Base-by-base conservation (phyloP, 257 asterid species). In the Nicotiana tomentosiformis region DNA sequence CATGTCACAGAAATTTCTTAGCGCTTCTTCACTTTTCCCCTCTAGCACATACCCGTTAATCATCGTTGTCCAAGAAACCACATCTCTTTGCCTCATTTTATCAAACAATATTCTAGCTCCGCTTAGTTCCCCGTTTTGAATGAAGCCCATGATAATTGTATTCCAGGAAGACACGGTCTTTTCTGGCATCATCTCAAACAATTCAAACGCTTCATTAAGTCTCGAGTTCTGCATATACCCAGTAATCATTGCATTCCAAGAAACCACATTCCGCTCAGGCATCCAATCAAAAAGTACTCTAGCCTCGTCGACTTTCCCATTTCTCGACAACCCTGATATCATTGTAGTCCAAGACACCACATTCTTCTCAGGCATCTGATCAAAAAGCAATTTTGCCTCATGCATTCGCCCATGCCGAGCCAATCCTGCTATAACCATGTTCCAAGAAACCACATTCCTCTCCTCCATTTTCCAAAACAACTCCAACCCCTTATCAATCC, bases 161-260 rank as follows among this genome's bases (percentile, higher is more conserved):
- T 91, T 89, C 94, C 94, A 91, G 1, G 94, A 84, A 35, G 88
- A 66, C 20, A 80, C 83, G 14, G 82, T 86, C 86, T 88, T 91
- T 56, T 76, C 85, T 5, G 93, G 88, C 89, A 91, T 91, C 53
- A n/a, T 83, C 77, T 82, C 72, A 61, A 91, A 91, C 86, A 91
- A 66, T 66, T 39, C 56, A 84, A 83, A 77, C 2, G 94, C 93
- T 66, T 89, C 91, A 32, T 29, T 76, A 81, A 88, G 58, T 86
- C 84, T 87, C 72, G 20, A 80, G 69, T 91, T 89, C 78, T 85
- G 90, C 5, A 84, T 46, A 66, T 89, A 91, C 35, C 90, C 91
- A 18, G 88, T 84, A 68, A 91, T 90, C 94, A 91, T 90, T 10
- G 91, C 86, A 35, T 91, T 93, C 97, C 97, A 93, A 20, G 94